Evolutionary conservation across 164 flowering plant genomes (phyloP).

Genomic region (Aristolochia californica): DNA sequence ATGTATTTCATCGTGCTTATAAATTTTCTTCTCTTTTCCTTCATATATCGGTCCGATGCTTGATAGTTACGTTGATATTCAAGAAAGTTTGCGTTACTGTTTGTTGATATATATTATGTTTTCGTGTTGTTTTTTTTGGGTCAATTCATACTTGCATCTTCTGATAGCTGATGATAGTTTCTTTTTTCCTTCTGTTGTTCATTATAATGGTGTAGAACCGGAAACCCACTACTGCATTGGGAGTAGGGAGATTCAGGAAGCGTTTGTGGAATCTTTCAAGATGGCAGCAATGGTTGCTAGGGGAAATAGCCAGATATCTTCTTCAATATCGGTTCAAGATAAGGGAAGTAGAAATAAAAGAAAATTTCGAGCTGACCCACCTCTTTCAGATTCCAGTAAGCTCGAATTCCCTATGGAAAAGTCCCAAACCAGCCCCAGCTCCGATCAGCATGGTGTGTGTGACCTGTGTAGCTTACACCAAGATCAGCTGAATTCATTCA

Average conservation of each 20-base stretch:
- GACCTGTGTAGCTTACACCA: slow-evolving; percentile 38
- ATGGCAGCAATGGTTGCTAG: slow-evolving; percentile 75
- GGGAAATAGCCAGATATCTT: slow-evolving; percentile 34
- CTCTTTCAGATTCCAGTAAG: slow-evolving; percentile 42
- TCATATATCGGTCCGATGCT: neutral
- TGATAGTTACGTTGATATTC: no score
- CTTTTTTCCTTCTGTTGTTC: neutral
- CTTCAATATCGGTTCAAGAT: slow-evolving; percentile 42
- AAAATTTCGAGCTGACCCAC: slow-evolving; percentile 78
- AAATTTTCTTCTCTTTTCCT: neutral
- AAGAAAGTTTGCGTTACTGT: no score
- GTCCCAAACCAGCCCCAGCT: slow-evolving; percentile 25
- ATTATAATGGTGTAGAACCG: neutral
- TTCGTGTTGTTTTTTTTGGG: neutral
- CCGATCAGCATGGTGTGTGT: slow-evolving; percentile 38
- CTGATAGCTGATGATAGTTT: neutral
- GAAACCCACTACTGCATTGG: neutral
- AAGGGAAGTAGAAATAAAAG: slow-evolving; percentile 90
- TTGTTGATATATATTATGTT: neutral
- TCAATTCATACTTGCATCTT: neutral
- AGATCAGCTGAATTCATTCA: slow-evolving; percentile 37
- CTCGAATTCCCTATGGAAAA: slow-evolving; percentile 57
- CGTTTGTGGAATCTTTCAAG: slow-evolving; percentile 7
- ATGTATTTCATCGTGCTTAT: neutral
- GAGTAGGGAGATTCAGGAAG: slow-evolving; percentile 1